Base-by-base conservation (phyloP, 2,329 filamentous ascomycete genomes). In the Sporothrix pseudoabietina region DNA sequence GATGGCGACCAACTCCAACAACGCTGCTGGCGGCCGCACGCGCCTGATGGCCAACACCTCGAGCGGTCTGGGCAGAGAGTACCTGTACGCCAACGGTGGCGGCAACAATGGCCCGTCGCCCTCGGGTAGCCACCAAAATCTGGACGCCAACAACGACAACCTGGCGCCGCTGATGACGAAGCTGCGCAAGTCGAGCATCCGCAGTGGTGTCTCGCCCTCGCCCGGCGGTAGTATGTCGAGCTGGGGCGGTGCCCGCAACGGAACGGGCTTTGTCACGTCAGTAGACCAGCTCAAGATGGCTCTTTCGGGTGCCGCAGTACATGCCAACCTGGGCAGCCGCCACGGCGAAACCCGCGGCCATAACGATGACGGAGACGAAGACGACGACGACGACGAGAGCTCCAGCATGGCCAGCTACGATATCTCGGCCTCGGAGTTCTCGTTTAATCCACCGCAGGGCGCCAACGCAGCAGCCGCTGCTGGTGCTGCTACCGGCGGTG, bases 321-420 rank as follows among this genome's bases (percentile, higher is more conserved):
- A 39, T 77, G 47, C 79, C 79, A 80, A 63, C 81, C 82, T 54
- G 79, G 81, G 69, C 80, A 81, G 35, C 82, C 70, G 65, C n/a
- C 70, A 70, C 14, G 70, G 73, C 47, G 69, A 55, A 16, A 3
- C 16, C 9, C 47, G 47, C 47, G 44, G 47, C 9, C 44, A 55
- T 16, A 66, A 66, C 61, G 66, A 69, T n/a, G 69, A 82, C 1
- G 80, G 32, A n/a, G 72, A 81, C 4, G 82, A 81, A 5, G 68
- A 80, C 2, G 30, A 82, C 2, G 80, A 41, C 70, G 88, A 87
- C 74, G 84, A 85, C 76, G 87, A 84, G 71, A 89, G 85, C 78
- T 86, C 84, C 73, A 92, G 90, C 80, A 87, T 93, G 84, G 87
- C 91, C 75, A 92, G 90, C 82, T 91, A 90, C 76, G 90, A 92